Conservation (phyloP, 106 monocot genomes). For the Allium fistulosum region DNA sequence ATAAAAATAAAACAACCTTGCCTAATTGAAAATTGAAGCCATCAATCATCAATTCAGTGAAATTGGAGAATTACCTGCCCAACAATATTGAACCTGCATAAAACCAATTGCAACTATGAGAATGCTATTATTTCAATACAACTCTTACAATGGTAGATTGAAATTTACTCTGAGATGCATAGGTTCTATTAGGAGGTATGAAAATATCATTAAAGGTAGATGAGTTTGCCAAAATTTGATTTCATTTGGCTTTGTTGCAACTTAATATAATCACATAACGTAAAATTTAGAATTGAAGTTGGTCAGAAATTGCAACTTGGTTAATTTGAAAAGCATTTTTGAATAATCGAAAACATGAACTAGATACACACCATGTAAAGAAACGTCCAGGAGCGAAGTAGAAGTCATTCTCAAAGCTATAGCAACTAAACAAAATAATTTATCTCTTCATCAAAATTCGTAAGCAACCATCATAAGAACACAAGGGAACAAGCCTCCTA, state of each 20-base stretch:
- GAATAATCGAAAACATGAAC: not conserved
- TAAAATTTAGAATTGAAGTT: not conserved
- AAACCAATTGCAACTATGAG: not conserved
- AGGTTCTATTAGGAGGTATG: not conserved
- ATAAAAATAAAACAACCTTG: too few species aligned
- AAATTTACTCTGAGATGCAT: too few species aligned
- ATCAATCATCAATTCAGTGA: not conserved
- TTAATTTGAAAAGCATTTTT: not conserved
- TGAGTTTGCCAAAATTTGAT: not conserved
- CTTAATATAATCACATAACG: not conserved
- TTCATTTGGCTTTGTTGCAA: not conserved
- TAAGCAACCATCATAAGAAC: not conserved
- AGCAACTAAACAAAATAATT: not conserved
- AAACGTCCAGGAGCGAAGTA: not conserved
- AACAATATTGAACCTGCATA: slow-evolving; percentile 93
- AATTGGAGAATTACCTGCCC: slow-evolving; percentile 56
- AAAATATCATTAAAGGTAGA: not conserved
- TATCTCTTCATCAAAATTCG: not conserved
- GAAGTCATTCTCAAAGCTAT: not conserved
- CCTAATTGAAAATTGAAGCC: too few species aligned
- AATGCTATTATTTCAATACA: not conserved
- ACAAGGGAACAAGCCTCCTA: not conserved
- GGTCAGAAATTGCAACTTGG: not conserved
- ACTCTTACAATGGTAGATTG: not conserved
- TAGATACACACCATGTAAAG: not conserved